Evolutionary conservation across 2,329 filamentous ascomycete genomes (phyloP).

Genomic region (Diaporthe batatas): DNA sequence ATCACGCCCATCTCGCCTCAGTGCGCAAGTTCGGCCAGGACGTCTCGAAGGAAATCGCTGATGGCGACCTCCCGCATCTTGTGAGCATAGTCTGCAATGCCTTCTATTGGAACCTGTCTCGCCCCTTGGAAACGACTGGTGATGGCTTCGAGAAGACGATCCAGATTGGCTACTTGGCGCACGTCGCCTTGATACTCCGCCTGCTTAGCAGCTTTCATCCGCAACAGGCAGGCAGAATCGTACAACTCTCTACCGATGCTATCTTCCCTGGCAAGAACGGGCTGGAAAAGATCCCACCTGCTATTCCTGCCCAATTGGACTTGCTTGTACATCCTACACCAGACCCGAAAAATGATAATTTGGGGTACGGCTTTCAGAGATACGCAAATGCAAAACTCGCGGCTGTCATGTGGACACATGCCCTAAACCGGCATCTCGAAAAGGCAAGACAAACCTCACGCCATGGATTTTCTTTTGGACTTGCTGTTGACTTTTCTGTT

Average conservation of each 20-base stretch:
- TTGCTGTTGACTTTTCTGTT: background rate
- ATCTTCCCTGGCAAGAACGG: slow-evolving; percentile 55
- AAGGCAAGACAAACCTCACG: slow-evolving; percentile 41
- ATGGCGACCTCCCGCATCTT: slow-evolving; percentile 50
- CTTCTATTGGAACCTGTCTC: slow-evolving; percentile 54
- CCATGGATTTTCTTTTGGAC: background rate
- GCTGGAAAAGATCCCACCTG: slow-evolving; percentile 52
- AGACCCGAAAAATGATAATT: slow-evolving; percentile 49
- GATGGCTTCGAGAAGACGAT: slow-evolving; percentile 57
- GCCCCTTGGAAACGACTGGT: slow-evolving; percentile 52
- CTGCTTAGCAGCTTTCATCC: slow-evolving; percentile 73
- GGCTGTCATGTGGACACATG: slow-evolving; percentile 56
- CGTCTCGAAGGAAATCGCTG: slow-evolving; percentile 48
- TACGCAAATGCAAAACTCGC: slow-evolving; percentile 59
- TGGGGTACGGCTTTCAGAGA: slow-evolving; percentile 57
- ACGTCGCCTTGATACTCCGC: slow-evolving; percentile 54
- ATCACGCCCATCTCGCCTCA: slow-evolving; percentile 51
- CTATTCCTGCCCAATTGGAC: slow-evolving; percentile 53
- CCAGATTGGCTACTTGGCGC: slow-evolving; percentile 56
- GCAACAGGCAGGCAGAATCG: slow-evolving; percentile 69
- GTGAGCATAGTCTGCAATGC: slow-evolving; percentile 57
- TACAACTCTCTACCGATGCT: slow-evolving; percentile 56
- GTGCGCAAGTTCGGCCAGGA: slow-evolving; percentile 52
- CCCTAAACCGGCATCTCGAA: slow-evolving; percentile 53
- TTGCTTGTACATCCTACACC: slow-evolving; percentile 51